Conservation (phyloP, 345 rosid species). For the Citrus trifoliata region DNA sequence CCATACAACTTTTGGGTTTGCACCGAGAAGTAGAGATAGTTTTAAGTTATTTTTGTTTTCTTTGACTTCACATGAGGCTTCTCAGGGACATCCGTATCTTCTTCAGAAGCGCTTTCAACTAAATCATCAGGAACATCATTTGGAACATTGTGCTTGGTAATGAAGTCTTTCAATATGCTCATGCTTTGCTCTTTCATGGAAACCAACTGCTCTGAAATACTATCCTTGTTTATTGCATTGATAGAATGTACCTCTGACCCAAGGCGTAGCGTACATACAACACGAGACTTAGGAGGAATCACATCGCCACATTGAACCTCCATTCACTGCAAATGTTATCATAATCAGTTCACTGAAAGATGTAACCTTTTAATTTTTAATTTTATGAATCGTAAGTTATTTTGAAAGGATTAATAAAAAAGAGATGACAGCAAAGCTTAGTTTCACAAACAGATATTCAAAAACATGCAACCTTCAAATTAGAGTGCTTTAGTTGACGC, state of each 20-base stretch:
- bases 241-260: conserved; percentile 62
- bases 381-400: not conserved
- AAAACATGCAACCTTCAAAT: not conserved
- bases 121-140: conserved; percentile 73
- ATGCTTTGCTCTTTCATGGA: conserved; percentile 80
- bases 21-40: conserved; percentile 3
- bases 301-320: conserved; percentile 38
- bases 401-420: not conserved
- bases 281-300: conserved; percentile 25
- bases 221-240: conserved; percentile 36
- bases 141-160: conserved; percentile 77
- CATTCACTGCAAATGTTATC: conserved; percentile 30
- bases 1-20: not conserved
- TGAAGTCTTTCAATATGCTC: conserved; percentile 70
- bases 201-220: conserved; percentile 60
- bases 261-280: conserved; percentile 52
- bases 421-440: not conserved
- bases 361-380: not conserved
- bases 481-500: not conserved
- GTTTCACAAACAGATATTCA: not conserved
- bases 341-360: not conserved
- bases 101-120: conserved; percentile 49
- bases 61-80: conserved; percentile 45
- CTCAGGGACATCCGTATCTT: conserved; percentile 34
- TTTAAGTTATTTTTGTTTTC: conserved; percentile 60